Conservation (phyloP, 306 rosid genomes). For the Clitoria ternatea region DNA sequence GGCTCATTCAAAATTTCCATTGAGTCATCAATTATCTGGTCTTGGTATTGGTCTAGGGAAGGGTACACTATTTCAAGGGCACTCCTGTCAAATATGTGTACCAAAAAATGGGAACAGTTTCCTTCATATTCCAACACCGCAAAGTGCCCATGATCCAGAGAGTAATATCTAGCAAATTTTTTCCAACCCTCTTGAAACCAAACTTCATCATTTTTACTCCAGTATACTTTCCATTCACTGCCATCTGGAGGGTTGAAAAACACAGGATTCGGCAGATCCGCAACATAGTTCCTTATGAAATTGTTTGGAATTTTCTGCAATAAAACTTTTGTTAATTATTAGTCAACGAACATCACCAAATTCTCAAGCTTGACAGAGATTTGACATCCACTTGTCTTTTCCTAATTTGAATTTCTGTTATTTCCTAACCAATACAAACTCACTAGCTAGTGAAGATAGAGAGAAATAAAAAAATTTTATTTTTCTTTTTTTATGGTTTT, state of each 20-base stretch:
- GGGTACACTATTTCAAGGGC: not conserved
- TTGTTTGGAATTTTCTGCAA: constrained; percentile 13
- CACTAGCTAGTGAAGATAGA: no score
- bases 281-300: not conserved
- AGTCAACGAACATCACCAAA: no score
- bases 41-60: not conserved
- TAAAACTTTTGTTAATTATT: no score
- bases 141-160: not conserved
- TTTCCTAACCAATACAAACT: no score
- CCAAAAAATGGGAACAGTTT: not conserved
- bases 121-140: not conserved
- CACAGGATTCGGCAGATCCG: not conserved
- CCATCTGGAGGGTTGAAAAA: constrained; percentile 24
- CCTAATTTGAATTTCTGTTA: no score
- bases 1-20: not conserved
- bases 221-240: constrained; percentile 5
- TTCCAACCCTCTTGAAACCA: not conserved
- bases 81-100: not conserved
- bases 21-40: not conserved
- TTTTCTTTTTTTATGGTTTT: no score
- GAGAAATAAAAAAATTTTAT: no score
- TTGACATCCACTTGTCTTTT: no score
- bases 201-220: not conserved
- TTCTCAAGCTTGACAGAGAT: no score
- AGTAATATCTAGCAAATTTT: not conserved